Evolutionary conservation across 2,329 filamentous ascomycete species (phyloP), one percentile per base, ranked within the genome.

Genomic region (Sclerotinia nivalis): DNA sequence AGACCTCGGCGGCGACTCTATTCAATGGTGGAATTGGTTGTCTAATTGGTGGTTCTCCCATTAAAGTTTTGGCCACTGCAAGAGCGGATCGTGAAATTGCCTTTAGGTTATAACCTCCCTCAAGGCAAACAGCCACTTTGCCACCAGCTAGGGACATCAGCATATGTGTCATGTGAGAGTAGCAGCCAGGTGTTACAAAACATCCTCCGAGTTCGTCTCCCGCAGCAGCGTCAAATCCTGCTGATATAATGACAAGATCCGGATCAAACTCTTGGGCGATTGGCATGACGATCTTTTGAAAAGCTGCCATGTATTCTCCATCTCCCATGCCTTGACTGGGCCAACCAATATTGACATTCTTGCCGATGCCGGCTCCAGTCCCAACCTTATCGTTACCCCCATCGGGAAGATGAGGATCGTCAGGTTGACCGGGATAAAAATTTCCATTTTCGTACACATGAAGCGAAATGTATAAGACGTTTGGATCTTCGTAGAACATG

Each of bases 111-210:
- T 99, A 99, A 12, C 96, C 96, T 31, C 96, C 96, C 82, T 99
- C 96, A 2, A 99, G 85, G 78, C 94, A 97, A 12, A 97, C 95
- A 2, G 93, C 92, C 20, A 99, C 86, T 78, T 94, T 97, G 40
- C 96, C 96, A 58, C 89, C 86, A 0, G 96, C 95, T 28, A 99
- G 84, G 2, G 93, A 93, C 94, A 97, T 98, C 61, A 99, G 87
- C 95, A 98, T 97, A 78, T 97, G 93, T 22, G 96, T 98, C 96
- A 99, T 98, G 78, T 99, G 95, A 20, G 94, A 93, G 78, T 98
- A 99, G 78, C 96, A 97, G 6, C 89, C 82, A 0, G 96, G 96
- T 0, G 93, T 91, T 7, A 99, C 96, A 77, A 93, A 95, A 79
- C 96, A 99, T 45, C 92, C 93, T 65, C 96, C 96, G 1, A 99